Conservation (phyloP, 176 grass and related monocot genomes). For the Elaeis guineensis region DNA sequence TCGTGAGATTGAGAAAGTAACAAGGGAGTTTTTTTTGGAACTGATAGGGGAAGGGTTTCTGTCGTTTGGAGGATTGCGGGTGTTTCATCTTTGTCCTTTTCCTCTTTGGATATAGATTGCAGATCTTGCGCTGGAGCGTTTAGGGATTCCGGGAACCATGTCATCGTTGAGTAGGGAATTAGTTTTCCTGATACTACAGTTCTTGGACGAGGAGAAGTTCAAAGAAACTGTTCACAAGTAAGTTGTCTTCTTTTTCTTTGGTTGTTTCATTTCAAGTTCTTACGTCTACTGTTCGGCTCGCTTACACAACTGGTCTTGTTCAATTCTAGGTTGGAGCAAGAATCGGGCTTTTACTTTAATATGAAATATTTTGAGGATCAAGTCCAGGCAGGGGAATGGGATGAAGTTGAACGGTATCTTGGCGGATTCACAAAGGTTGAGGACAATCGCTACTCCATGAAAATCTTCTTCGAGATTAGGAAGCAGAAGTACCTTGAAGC, state of each 20-base stretch:
- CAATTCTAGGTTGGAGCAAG: slow-evolving; percentile 76
- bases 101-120: neutral
- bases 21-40: neutral
- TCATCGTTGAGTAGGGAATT: slow-evolving; percentile 29
- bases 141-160: slow-evolving; percentile 20
- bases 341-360: slow-evolving; percentile 99
- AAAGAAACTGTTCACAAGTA: slow-evolving; percentile 25
- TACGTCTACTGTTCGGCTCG: neutral
- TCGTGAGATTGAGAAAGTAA: neutral
- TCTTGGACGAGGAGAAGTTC: slow-evolving; percentile 27
- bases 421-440: slow-evolving; percentile 99
- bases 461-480: slow-evolving; percentile 99
- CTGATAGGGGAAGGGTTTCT: neutral
- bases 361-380: slow-evolving; percentile 99
- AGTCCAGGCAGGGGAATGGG: slow-evolving; percentile 96
- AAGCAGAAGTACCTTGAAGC: slow-evolving; percentile 99
- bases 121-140: slow-evolving; percentile 17
- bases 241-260: neutral
- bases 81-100: neutral
- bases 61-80: neutral
- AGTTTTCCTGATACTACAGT: slow-evolving; percentile 29
- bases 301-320: neutral
- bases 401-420: slow-evolving; percentile 97
- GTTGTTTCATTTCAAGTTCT: neutral
- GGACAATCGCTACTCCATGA: slow-evolving; percentile 99